phyloP scores from a whole-genome alignment of 768 basidiomycete species.

The Leucocoprinus leucothites region DNA sequence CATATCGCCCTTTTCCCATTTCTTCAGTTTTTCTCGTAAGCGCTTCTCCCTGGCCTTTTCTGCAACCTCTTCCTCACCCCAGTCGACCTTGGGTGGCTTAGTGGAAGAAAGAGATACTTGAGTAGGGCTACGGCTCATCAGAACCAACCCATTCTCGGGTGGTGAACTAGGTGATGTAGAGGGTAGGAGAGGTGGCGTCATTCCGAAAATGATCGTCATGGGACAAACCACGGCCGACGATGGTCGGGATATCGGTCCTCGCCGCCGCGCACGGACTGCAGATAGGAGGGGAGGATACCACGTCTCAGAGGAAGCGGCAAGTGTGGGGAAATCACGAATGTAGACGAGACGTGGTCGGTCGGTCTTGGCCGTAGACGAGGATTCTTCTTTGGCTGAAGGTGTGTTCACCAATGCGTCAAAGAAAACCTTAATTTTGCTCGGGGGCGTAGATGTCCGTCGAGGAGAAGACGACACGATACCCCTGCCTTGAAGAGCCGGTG shows the following conservation, averaged over 20 bases:
- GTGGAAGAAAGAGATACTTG: conserved; percentile 26
- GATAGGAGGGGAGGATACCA: conserved; percentile 84
- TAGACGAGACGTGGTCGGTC: conserved; percentile 72
- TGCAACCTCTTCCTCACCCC: conserved; percentile 64
- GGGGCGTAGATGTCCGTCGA: conserved; percentile 41
- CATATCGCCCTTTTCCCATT: conserved; percentile 68
- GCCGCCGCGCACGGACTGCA: conserved; percentile 74
- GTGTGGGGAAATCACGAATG: conserved; percentile 76
- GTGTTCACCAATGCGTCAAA: conserved; percentile 78
- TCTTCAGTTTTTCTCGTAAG: conserved; percentile 63
- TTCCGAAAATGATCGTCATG: conserved; percentile 84
- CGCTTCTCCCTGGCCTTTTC: conserved; percentile 70
- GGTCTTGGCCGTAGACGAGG: neutral
- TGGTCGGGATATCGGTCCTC: conserved; percentile 57
- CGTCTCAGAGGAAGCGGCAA: conserved; percentile 63
- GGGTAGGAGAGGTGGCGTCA: conserved; percentile 46
- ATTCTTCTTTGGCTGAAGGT: conserved; percentile 12
- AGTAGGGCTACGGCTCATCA: conserved; percentile 40
- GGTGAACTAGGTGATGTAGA: neutral
- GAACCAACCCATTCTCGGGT: conserved; percentile 35
- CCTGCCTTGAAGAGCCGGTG: conserved; percentile 33
- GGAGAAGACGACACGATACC: conserved; percentile 38
- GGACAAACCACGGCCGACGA: conserved; percentile 64
- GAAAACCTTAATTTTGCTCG: conserved; percentile 59
- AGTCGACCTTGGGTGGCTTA: conserved; percentile 44